Evolutionary conservation across 73 alveolate species (phyloP).

Genomic region (Uronychia binucleata): DNA sequence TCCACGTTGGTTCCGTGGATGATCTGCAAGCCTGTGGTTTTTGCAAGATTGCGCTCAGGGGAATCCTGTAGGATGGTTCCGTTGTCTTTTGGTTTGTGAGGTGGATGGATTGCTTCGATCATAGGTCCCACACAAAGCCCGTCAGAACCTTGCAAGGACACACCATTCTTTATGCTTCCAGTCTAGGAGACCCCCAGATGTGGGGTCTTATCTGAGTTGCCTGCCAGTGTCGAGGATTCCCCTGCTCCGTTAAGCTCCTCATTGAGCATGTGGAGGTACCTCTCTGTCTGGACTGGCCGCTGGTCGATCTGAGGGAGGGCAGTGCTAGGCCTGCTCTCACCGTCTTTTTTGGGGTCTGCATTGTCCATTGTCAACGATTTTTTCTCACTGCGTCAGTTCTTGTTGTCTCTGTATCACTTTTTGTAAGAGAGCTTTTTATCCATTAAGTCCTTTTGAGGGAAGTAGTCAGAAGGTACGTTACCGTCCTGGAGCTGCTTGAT

Average conservation of each 20-base stretch:
- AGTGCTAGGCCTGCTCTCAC: not conserved
- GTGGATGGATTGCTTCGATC: no score
- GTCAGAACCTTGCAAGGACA: no score
- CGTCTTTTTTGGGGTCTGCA: not conserved
- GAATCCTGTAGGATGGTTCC: slow-evolving; percentile 1
- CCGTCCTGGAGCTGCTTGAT: not conserved
- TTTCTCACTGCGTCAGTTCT: not conserved
- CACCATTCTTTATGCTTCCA: no score
- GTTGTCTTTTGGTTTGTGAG: no score
- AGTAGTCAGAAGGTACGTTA: not conserved
- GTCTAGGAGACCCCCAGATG: no score
- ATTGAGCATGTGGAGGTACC: not conserved
- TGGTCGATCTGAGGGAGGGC: not conserved
- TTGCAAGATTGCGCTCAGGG: not conserved
- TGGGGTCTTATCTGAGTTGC: no score
- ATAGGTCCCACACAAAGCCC: no score
- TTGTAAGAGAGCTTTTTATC: not conserved
- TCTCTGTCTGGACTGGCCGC: not conserved
- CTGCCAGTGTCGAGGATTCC: no score
- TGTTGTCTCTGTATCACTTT: not conserved
- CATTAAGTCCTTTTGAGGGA: not conserved
- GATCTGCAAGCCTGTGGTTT: not conserved
- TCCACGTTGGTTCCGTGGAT: not conserved
- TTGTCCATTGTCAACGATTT: not conserved
- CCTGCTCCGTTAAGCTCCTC: slow-evolving; percentile 5